phyloP scores from a whole-genome alignment of 352 stramenopile species.

The Globisporangium ultimum region DNA sequence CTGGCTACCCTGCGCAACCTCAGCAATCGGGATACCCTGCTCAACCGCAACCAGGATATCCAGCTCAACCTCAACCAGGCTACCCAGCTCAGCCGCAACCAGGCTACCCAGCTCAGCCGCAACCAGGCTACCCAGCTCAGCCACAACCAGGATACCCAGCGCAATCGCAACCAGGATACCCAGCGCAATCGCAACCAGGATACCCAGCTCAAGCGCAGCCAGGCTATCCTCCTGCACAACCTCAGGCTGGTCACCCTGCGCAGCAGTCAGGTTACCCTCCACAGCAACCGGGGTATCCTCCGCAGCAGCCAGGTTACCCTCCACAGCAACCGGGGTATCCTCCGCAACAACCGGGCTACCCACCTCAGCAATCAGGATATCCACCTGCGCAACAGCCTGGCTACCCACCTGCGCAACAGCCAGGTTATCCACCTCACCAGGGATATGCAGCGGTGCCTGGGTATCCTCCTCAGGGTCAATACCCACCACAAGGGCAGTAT shows the following conservation, averaged over 20 bases:
- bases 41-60: constrained; percentile 19
- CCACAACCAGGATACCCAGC: constrained; percentile 11
- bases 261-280: constrained; percentile 24
- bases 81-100: constrained; percentile 19
- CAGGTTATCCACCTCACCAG: constrained; percentile 9
- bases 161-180: constrained; percentile 9
- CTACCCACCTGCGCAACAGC: constrained; percentile 14
- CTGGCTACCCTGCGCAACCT: constrained; percentile 23
- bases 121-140: constrained; percentile 21
- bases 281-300: constrained; percentile 20
- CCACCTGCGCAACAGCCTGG: constrained; percentile 24
- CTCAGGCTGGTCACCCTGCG: constrained; percentile 17
- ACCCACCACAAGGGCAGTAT: constrained; percentile 24
- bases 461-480: constrained; percentile 15
- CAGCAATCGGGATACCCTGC: constrained; percentile 23
- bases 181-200: constrained; percentile 3
- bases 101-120: constrained; percentile 20
- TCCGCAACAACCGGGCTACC: constrained; percentile 21
- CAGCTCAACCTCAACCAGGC: constrained; percentile 18
- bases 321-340: constrained; percentile 14
- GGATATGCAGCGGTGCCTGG: not conserved
- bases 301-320: constrained; percentile 9
- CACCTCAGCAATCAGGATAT: constrained; percentile 20
- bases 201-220: constrained; percentile 20
- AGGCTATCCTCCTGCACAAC: constrained; percentile 18